Conservation (phyloP, 305 asterid genomes). For the Rubia tinctorum region DNA sequence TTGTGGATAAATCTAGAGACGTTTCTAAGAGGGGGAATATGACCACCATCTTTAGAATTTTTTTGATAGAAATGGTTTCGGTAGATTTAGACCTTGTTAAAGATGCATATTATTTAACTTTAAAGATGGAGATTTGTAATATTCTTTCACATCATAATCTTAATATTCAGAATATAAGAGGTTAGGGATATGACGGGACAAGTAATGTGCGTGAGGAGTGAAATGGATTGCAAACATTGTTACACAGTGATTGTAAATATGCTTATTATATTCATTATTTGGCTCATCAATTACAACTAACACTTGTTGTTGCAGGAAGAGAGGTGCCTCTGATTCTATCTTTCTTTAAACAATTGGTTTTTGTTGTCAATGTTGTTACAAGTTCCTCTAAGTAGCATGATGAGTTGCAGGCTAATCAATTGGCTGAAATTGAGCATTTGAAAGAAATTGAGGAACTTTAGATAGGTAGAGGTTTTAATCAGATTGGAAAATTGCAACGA, state of each 20-base stretch:
- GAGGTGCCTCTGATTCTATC: no score
- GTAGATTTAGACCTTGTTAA: conserved; percentile 3
- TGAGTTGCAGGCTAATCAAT: no score
- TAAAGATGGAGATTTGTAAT: background rate
- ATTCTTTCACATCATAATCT: background rate
- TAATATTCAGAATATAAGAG: background rate
- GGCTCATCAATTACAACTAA: background rate
- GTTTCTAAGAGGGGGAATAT: background rate
- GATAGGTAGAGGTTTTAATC: no score
- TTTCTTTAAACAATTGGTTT: no score
- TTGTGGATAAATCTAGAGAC: background rate
- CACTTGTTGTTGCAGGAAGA: background rate
- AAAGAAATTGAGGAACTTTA: no score
- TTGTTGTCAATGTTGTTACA: no score
- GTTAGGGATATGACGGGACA: background rate
- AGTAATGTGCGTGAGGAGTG: conserved; percentile 1
- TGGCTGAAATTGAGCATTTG: no score
- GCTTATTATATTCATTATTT: conserved; percentile 5
- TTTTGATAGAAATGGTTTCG: background rate
- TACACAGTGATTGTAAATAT: background rate
- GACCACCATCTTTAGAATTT: background rate
- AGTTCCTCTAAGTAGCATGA: no score
- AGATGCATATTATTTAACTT: background rate
- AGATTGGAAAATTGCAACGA: no score
- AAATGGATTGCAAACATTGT: background rate